Evolutionary conservation across 805 yeast genomes (phyloP), one percentile per base, ranked within the genome.

Genomic region (Candida germanica): DNA sequence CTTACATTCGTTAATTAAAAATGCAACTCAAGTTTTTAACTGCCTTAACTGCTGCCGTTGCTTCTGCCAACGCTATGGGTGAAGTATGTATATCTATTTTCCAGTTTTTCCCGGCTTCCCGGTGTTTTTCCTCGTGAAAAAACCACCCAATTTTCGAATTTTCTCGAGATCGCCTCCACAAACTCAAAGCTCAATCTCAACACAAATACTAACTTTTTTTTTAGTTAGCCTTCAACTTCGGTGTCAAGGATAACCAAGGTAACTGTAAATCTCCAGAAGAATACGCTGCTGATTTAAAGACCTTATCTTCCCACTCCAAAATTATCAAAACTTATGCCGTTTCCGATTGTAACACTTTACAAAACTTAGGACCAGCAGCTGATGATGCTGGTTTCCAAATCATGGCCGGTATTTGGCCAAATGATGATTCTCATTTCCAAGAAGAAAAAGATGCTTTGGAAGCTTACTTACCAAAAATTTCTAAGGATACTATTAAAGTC

Each of bases 321-420:
- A 74, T 75, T 33, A 77, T 91, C 50, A 86, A 89, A 64, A 84
- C 91, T 25, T 91, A 87, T 59, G 93, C 97, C 20, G 88, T 84
- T 32, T 81, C 94, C n/a, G 94, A 87, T 64, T 91, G 97, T 74
- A 81, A 88, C 75, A 85, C 96, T 40, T 73, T 91, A 56, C 77
- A 83, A 66, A 71, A 71, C 54, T 69, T 91, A 47, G 95, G 88
- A 38, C 96, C 96, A 31, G 96, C 87, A 43, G 87, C 86, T 36
- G 89, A 82, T 56, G 66, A 68, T 39, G 80, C 79, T 47, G 87
- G 88, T 40, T 84, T 88, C 75, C 72, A 78, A 51, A 59, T 85
- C 29, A 77, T 87, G 60, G 68, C 87, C 29, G 97, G 97, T 60
- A 75, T 91, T 50, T 91, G 98, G 97, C 97, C 97, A 61, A 87